Base-by-base conservation (phyloP, 495 filamentous ascomycete species). In the Cenococcum geophilum region DNA sequence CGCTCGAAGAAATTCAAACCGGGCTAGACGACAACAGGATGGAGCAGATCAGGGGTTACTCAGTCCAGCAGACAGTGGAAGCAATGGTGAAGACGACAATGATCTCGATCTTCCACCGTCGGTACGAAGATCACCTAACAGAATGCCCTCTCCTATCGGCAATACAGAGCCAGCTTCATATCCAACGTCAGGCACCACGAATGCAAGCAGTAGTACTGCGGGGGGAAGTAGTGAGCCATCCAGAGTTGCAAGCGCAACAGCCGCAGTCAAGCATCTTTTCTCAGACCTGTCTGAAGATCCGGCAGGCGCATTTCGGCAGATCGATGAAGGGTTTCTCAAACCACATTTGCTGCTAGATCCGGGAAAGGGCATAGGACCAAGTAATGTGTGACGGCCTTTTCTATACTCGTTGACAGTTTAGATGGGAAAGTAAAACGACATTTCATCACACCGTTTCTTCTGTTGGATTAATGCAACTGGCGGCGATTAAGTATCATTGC, bases 261-360 rank as follows among this genome's bases (percentile, higher is more conserved):
- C 87, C 23, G 88, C 90, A 1, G 80, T 93, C 11, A 83, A 84
- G 34, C 85, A 88, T 54, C 78, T 89, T 1, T 83, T 92, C 60
- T 84, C 83, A 16, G 86, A 89, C 45, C 84, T 87, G 12, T 78
- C 84, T 0, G 92, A 96, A 42, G 95, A 98, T 71, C 92, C 96
- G 53, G 88, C 88, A 20, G 89, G 86, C 14, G 86, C 93, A 82
- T 96, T 98, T 73, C 85, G 85, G 59, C 92, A 96, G 73, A 75
- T 98, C 56, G 93, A 98, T 73, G 93, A 98, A 72, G 89, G 89
- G 32, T 97, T 89, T 73, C 95, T 98, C 72, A 98, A 98, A 78
- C 93, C 93, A 10, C 90, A 83, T 66, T 77, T 98, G 57, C 73
- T 98, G 59, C 80, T 98, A 40, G 92, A 97, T 77, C 85, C 85